These are phyloP conservation scores for Pezicula rhizophila DNA, from an alignment of 2,329 filamentous ascomycete genomes.

Conservation along the genomic window DNA sequence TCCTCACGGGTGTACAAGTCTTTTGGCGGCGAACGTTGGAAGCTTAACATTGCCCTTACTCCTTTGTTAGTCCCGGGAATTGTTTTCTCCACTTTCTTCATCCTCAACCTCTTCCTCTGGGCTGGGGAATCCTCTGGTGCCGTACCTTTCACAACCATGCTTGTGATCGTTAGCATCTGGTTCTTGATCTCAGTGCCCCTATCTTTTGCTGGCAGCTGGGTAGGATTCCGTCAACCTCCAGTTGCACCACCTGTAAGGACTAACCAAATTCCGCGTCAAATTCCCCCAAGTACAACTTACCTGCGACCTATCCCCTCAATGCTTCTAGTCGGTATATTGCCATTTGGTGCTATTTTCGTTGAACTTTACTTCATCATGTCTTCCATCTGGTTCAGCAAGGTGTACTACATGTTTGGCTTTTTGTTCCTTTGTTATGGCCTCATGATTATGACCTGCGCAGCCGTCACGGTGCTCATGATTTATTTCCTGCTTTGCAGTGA, in stretches of 20 bases:
- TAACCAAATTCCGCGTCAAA: slow-evolving; percentile 97
- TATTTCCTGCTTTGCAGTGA: slow-evolving; percentile 95
- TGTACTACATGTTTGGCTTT: slow-evolving; percentile 99
- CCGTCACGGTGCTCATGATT: slow-evolving; percentile 87
- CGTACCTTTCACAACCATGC: slow-evolving; percentile 94
- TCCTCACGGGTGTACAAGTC: slow-evolving; percentile 92
- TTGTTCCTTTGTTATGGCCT: slow-evolving; percentile 95
- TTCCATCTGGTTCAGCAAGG: slow-evolving; percentile 96
- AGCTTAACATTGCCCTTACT: slow-evolving; percentile 83
- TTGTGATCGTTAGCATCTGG: slow-evolving; percentile 90
- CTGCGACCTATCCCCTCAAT: slow-evolving; percentile 84
- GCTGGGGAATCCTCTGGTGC: slow-evolving; percentile 86
- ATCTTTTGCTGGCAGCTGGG: slow-evolving; percentile 83
- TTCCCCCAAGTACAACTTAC: slow-evolving; percentile 77
- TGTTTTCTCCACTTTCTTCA: slow-evolving; percentile 84
- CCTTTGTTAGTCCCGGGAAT: slow-evolving; percentile 79
- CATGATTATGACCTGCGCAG: slow-evolving; percentile 92
- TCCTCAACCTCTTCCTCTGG: slow-evolving; percentile 95
- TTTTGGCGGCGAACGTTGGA: slow-evolving; percentile 89
- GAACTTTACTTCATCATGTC: slow-evolving; percentile 99
- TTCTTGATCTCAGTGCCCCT: slow-evolving; percentile 93
- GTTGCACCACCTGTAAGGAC: slow-evolving; percentile 81
- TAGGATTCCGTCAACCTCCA: slow-evolving; percentile 73
- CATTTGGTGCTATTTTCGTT: slow-evolving; percentile 95
- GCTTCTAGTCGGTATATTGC: slow-evolving; percentile 84